Conservation (phyloP, 2,329 filamentous ascomycete genomes). For the Alternaria novae-zelandiae region DNA sequence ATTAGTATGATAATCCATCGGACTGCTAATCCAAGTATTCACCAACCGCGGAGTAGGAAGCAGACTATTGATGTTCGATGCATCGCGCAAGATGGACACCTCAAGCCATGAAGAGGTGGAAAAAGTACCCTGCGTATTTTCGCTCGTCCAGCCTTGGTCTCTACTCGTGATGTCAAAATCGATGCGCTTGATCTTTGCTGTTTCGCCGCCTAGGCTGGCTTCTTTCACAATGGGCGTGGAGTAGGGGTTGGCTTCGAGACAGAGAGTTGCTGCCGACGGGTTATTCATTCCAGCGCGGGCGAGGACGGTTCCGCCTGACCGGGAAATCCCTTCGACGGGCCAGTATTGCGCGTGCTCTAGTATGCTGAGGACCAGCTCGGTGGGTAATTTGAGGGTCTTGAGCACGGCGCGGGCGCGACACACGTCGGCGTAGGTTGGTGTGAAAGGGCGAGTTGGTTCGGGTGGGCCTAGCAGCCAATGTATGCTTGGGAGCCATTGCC, state of each 20-base stretch:
- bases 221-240: constrained; percentile 7
- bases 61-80: neutral
- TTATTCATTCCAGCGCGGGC: constrained; percentile 5
- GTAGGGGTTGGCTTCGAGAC: constrained; percentile 22
- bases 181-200: constrained; percentile 28
- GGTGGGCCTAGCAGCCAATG: neutral
- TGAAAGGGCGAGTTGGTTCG: neutral
- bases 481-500: neutral
- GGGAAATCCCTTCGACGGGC: constrained; percentile 10
- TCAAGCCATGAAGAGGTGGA: constrained; percentile 44
- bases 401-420: constrained; percentile 30
- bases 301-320: neutral
- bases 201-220: constrained; percentile 18
- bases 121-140: constrained; percentile 33
- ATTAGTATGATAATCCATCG: constrained; percentile 10
- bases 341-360: constrained; percentile 38
- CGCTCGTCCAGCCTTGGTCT: constrained; percentile 45
- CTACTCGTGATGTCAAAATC: constrained; percentile 30
- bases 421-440: constrained; percentile 32
- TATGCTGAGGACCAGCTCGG: constrained; percentile 38
- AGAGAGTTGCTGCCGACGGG: constrained; percentile 20
- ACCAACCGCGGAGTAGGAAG: constrained; percentile 10
- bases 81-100: constrained; percentile 34
- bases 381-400: constrained; percentile 30
- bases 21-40: neutral